These are phyloP conservation scores for Phytopythium kandeliae DNA, from an alignment of 352 stramenopile species.

Conservation along the genomic window DNA sequence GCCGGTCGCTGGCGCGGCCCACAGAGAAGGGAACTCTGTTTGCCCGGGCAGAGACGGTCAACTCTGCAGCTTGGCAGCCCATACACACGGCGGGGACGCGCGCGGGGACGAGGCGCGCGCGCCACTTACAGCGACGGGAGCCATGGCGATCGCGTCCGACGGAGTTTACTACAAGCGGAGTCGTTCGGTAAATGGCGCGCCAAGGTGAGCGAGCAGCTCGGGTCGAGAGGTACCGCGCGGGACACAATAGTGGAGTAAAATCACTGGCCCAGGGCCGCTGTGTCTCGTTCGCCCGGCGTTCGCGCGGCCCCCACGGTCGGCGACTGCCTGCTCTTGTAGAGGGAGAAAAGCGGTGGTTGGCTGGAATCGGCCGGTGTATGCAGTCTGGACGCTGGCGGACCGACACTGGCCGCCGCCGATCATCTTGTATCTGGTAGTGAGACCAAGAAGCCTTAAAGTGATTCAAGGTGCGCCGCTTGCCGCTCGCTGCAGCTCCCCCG, in stretches of 20 bases:
- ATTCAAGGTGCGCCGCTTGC: slow-evolving; percentile 75
- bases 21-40: slow-evolving; percentile 90
- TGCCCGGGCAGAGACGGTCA: slow-evolving; percentile 80
- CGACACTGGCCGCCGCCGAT: too few species aligned
- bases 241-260: slow-evolving; percentile 19
- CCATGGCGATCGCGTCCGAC: slow-evolving; percentile 27
- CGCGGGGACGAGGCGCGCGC: background rate
- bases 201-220: too few species aligned
- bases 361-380: slow-evolving; percentile 18
- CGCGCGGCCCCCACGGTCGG: too few species aligned
- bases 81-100: slow-evolving; percentile 24
- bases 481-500: background rate
- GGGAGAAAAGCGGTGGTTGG: slow-evolving; percentile 41
- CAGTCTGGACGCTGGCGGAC: too few species aligned
- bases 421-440: slow-evolving; percentile 89
- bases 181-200: slow-evolving; percentile 41
- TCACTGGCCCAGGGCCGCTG: background rate
- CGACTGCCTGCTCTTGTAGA: slow-evolving; percentile 29
- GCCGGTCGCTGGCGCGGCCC: slow-evolving; percentile 13
- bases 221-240: too few species aligned
- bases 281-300: too few species aligned
- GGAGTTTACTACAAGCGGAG: slow-evolving; percentile 20
- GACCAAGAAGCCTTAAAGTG: slow-evolving; percentile 87
- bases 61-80: slow-evolving; percentile 86
- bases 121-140: slow-evolving; percentile 45